phyloP scores from a whole-genome alignment of 768 basidiomycete species.

The Cantharellus cinnabarinus region DNA sequence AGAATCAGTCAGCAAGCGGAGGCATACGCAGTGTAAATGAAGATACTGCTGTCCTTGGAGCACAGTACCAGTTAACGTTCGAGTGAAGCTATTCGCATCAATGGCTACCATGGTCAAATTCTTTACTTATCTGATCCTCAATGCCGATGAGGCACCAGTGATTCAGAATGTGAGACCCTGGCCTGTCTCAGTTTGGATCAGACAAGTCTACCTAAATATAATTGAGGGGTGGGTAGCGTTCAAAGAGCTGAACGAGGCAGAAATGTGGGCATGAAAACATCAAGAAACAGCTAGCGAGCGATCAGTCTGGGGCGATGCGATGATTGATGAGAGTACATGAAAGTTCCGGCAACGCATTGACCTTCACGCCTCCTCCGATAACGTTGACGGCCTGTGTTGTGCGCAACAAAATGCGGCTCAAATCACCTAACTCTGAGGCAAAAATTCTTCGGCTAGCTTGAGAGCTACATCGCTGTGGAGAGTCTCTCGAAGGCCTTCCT shows the following conservation, averaged over 20 bases:
- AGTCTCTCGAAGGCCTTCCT: slow-evolving; percentile 28
- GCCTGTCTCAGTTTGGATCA: too few relatives aligned
- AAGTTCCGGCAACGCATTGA: slow-evolving; percentile 59
- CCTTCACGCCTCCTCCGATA: slow-evolving; percentile 26
- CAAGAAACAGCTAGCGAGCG: too few relatives aligned
- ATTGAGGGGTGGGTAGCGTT: too few relatives aligned
- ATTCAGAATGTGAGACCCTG: too few relatives aligned
- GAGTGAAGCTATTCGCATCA: slow-evolving; percentile 16
- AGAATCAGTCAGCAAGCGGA: slow-evolving; percentile 18
- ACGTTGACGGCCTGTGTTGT: slow-evolving; percentile 69
- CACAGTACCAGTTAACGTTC: background rate
- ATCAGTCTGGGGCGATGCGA: slow-evolving; percentile 36
- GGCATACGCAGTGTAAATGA: slow-evolving; percentile 66
- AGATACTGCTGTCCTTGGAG: slow-evolving; percentile 27
- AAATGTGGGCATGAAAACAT: too few relatives aligned
- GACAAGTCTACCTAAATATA: too few relatives aligned
- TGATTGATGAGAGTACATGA: slow-evolving; percentile 60
- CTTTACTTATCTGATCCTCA: slow-evolving; percentile 26
- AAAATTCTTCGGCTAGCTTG: slow-evolving; percentile 18
- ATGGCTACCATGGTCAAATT: slow-evolving; percentile 25
- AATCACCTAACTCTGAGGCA: background rate
- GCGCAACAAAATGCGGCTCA: slow-evolving; percentile 21
- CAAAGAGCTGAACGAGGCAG: too few relatives aligned
- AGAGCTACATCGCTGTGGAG: slow-evolving; percentile 26
- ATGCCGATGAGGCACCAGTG: slow-evolving; percentile 19